Evolutionary conservation across 1,139 yeast species (phyloP).

Genomic region (Magnusiomyces ingens): DNA sequence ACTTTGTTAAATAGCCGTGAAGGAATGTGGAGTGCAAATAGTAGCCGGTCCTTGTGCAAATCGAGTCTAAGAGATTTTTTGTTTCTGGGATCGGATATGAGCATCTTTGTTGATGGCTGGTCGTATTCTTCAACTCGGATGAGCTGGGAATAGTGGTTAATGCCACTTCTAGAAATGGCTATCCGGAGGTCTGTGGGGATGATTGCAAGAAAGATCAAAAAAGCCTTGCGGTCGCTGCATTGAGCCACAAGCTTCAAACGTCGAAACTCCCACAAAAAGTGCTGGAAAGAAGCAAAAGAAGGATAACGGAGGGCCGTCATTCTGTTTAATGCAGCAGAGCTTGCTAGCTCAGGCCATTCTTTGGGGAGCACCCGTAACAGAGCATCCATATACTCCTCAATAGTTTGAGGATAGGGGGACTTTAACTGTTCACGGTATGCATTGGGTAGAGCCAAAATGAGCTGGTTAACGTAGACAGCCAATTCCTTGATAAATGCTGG

Average conservation of each 20-base stretch:
- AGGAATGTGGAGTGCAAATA: conserved; percentile 4
- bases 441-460: conserved; percentile 1
- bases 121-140: conserved; percentile 2
- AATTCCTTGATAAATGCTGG: not conserved
- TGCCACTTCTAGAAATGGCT: conserved; percentile 2
- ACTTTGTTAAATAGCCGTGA: not conserved
- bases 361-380: conserved; percentile 1
- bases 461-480: conserved; percentile 1
- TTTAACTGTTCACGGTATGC: conserved; percentile 3
- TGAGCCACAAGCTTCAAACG: conserved; percentile 4
- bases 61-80: conserved; percentile 1
- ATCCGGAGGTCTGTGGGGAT: conserved; percentile 3
- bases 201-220: conserved; percentile 2
- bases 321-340: not conserved
- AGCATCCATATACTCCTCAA: conserved; percentile 2
- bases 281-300: conserved; percentile 1
- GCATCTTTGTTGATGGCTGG: not conserved
- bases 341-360: conserved; percentile 5
- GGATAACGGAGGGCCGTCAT: not conserved
- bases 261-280: conserved; percentile 5
- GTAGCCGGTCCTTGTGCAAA: conserved; percentile 2
- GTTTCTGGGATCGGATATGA: not conserved
- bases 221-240: conserved; percentile 1
- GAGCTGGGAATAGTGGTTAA: conserved; percentile 4
- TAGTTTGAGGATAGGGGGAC: not conserved